Evolutionary conservation across 345 rosid genomes (phyloP).

Genomic region (Syzygium aromaticum): DNA sequence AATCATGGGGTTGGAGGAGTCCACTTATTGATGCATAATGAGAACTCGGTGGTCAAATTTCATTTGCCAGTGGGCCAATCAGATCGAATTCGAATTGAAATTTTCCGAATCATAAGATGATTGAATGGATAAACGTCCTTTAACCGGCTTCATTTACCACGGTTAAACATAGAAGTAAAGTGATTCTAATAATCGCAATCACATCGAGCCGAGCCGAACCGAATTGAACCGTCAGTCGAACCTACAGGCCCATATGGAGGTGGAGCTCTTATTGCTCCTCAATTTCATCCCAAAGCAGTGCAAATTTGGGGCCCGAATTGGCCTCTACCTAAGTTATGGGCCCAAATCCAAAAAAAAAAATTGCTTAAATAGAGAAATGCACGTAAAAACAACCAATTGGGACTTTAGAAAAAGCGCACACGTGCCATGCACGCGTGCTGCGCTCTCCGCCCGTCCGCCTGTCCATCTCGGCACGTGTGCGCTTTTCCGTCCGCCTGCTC

Average conservation of each 20-base stretch:
- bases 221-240: accelerated
- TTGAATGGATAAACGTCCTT: not conserved
- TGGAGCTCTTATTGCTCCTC: not conserved
- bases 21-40: not conserved
- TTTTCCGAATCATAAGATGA: not conserved
- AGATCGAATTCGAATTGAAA: not conserved
- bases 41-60: not conserved
- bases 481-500: not conserved
- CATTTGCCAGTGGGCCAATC: not conserved
- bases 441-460: not conserved
- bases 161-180: not conserved
- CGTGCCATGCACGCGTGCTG: not conserved
- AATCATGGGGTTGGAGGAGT: not conserved
- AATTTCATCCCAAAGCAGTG: not conserved
- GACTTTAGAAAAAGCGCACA: not conserved
- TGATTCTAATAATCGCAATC: not conserved
- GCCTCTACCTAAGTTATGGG: too few relatives aligned
- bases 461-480: not conserved
- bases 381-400: not conserved
- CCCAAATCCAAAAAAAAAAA: not conserved
- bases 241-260: not conserved
- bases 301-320: not conserved
- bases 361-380: not conserved
- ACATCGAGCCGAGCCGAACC: not conserved
- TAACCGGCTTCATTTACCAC: not conserved